Evolutionary conservation across 2,329 filamentous ascomycete genomes (phyloP).

Genomic region (Aspergillus sp.): DNA sequence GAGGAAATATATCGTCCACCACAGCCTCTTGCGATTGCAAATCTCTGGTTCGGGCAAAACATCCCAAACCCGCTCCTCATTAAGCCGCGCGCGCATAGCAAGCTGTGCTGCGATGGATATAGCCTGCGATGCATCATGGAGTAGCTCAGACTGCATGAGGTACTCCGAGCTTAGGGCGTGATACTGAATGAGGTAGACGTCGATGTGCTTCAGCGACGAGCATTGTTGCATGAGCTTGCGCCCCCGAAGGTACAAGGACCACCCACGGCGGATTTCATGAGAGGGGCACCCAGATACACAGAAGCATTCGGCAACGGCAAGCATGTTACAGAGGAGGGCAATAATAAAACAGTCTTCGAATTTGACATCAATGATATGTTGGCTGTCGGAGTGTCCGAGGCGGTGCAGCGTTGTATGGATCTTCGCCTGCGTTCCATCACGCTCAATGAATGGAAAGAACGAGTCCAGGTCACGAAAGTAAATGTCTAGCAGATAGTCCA

Average conservation of each 20-base stretch:
- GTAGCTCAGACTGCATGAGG: not conserved
- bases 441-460: not conserved
- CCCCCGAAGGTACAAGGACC: not conserved
- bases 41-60: not conserved
- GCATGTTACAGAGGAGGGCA: not conserved
- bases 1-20: not conserved
- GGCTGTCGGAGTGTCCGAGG: not conserved
- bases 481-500: not conserved
- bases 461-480: not conserved
- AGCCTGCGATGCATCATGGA: not conserved
- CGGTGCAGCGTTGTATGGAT: not conserved
- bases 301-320: not conserved
- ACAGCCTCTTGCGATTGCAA: not conserved
- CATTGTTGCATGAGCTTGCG: not conserved
- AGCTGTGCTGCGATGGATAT: not conserved
- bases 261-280: not conserved
- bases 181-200: not conserved
- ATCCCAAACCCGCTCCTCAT: not conserved
- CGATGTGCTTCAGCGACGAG: not conserved
- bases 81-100: not conserved
- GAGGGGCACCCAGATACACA: not conserved
- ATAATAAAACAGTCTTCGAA: not conserved
- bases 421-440: not conserved
- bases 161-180: not conserved
- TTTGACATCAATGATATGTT: not conserved